Evolutionary conservation across 495 filamentous ascomycete species (phyloP).

Genomic region (Darksidea phi): DNA sequence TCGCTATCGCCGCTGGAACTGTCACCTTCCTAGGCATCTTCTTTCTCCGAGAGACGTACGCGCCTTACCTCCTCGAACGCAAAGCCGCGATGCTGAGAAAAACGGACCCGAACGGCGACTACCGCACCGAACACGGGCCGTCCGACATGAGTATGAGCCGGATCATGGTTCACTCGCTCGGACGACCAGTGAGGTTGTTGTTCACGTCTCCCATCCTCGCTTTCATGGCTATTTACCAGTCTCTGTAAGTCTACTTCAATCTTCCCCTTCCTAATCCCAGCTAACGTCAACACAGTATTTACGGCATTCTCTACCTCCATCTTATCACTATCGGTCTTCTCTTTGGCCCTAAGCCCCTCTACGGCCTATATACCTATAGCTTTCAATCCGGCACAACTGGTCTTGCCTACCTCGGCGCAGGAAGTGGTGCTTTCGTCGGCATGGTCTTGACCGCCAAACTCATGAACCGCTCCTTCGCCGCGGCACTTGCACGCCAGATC

Average conservation of each 20-base stretch:
- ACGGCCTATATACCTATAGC: not conserved
- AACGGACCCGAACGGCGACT: constrained; percentile 25
- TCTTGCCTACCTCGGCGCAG: constrained; percentile 12
- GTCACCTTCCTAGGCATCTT: constrained; percentile 14
- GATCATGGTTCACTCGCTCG: constrained; percentile 34
- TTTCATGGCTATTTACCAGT: constrained; percentile 48
- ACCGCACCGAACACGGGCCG: constrained; percentile 38
- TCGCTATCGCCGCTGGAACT: constrained; percentile 35
- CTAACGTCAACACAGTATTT: no score
- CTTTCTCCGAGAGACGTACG: constrained; percentile 34
- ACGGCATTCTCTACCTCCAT: constrained; percentile 12
- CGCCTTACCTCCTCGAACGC: constrained; percentile 24
- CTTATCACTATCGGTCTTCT: constrained; percentile 7
- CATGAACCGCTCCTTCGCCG: constrained; percentile 1
- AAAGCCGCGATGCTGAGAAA: constrained; percentile 27
- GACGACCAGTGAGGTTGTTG: constrained; percentile 52
- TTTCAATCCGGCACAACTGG: constrained; percentile 7
- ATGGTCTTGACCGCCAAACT: constrained; percentile 2
- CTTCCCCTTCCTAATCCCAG: no score
- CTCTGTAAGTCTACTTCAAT: no score
- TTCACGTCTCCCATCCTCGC: constrained; percentile 57
- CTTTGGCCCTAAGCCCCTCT: constrained; percentile 1
- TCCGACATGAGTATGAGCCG: constrained; percentile 28
- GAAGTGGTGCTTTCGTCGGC: constrained; percentile 12
- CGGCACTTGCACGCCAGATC: not conserved